A percentile compares a stretch with the other conserved stretches of the same genome.
Conservation (phyloP, 129 eudicot genomes). For the Heracleum sosnowskyi region DNA sequence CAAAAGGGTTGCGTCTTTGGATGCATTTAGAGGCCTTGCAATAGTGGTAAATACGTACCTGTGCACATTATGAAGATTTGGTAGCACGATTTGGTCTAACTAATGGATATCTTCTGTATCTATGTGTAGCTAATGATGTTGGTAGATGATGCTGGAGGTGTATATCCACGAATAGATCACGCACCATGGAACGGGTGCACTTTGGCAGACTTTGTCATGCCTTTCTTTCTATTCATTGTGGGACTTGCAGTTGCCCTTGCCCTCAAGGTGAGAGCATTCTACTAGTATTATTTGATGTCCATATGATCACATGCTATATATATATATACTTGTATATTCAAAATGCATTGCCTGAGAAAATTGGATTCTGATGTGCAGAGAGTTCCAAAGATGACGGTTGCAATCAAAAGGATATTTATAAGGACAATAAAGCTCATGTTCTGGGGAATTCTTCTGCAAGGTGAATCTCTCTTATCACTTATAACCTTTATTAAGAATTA, state of each 20-base stretch:
- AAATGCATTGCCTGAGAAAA: background rate
- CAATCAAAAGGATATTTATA: constrained; percentile 55
- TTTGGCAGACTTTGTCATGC: constrained; percentile 84
- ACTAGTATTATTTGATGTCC: background rate
- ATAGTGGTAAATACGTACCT: constrained; percentile 26
- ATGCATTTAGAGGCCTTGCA: constrained; percentile 48
- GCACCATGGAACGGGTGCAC: constrained; percentile 93
- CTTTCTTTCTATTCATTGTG: constrained; percentile 77
- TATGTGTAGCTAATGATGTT: constrained; percentile 57
- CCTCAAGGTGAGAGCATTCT: constrained; percentile 44
- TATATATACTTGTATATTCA: background rate
- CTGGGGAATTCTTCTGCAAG: constrained; percentile 82
- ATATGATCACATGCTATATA: background rate
- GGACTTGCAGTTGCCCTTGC: constrained; percentile 85
- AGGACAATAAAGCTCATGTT: constrained; percentile 76
- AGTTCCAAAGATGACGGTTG: constrained; percentile 37
- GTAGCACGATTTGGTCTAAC: background rate
- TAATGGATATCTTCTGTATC: background rate
- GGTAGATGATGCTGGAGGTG: constrained; percentile 80
- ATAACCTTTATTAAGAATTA: background rate
- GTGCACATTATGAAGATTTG: background rate
- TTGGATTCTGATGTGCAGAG: constrained; percentile 27
- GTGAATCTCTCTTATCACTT: constrained; percentile 16
- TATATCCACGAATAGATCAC: constrained; percentile 52
- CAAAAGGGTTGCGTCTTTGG: constrained; percentile 45